Evolutionary conservation across 179 eudicot genomes (phyloP).

Genomic region (Corrigiola litoralis): DNA sequence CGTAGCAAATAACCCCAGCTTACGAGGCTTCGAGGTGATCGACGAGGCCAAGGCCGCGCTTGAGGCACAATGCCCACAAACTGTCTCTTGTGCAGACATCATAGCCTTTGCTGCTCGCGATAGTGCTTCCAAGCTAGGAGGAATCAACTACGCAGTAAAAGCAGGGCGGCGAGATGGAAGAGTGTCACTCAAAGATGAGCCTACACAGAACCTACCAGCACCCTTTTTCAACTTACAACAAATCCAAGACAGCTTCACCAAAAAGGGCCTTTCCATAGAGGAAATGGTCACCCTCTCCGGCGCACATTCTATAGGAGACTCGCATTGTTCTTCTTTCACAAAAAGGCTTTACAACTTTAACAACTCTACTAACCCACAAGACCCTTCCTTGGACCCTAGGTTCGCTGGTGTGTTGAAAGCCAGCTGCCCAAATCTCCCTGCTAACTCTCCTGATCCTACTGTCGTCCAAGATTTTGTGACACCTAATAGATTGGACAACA

Average conservation of each 20-base stretch:
- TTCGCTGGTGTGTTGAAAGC: slow-evolving; percentile 24
- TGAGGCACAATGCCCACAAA: slow-evolving; percentile 39
- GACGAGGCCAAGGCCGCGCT: slow-evolving; percentile 40
- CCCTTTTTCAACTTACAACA: slow-evolving; percentile 20
- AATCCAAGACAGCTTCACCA: slow-evolving; percentile 17
- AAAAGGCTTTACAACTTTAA: slow-evolving; percentile 29
- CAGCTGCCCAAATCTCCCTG: slow-evolving; percentile 19
- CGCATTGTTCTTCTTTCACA: slow-evolving; percentile 37
- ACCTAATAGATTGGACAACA: slow-evolving; percentile 31
- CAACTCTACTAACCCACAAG: slow-evolving; percentile 27
- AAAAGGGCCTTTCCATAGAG: slow-evolving; percentile 31
- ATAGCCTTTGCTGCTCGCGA: slow-evolving; percentile 51
- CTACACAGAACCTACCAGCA: slow-evolving; percentile 23
- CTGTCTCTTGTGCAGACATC: slow-evolving; percentile 49
- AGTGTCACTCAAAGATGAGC: slow-evolving; percentile 22
- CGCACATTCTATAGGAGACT: slow-evolving; percentile 42
- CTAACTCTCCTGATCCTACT: slow-evolving; percentile 12
- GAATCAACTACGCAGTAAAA: slow-evolving; percentile 27
- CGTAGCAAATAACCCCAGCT: slow-evolving; percentile 31
- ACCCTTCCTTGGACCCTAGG: slow-evolving; percentile 29
- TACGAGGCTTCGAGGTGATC: slow-evolving; percentile 42
- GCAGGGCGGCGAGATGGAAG: slow-evolving; percentile 43
- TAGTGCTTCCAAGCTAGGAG: slow-evolving; percentile 29
- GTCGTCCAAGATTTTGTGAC: slow-evolving; percentile 21
- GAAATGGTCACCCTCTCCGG: slow-evolving; percentile 50